phyloP scores from a whole-genome alignment of 2,329 filamentous ascomycete species.

The Ploettnerulaceae sp. region DNA sequence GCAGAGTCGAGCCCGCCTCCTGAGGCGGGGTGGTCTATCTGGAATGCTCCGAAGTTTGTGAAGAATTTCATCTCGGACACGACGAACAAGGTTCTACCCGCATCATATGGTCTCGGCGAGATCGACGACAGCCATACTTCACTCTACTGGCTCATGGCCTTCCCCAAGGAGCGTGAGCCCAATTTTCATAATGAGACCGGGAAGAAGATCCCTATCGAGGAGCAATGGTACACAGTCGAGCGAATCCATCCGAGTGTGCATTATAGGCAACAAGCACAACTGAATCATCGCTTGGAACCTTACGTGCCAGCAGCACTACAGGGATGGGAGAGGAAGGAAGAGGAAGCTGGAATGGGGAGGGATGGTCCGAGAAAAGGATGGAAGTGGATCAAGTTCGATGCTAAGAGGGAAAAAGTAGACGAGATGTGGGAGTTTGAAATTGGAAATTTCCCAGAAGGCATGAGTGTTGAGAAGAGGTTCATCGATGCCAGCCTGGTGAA shows the following conservation, averaged over 20 bases:
- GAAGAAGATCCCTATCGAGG: not conserved
- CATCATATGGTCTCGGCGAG: conserved; percentile 8
- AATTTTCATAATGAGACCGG: conserved; percentile 1
- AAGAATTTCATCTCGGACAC: conserved; percentile 2
- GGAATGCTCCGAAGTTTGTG: not conserved
- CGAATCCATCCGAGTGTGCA: conserved; percentile 7
- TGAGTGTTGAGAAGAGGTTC: conserved; percentile 7
- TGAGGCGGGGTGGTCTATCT: conserved; percentile 1
- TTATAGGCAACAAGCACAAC: conserved; percentile 1
- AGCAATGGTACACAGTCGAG: conserved; percentile 4
- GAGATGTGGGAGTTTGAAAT: conserved; percentile 10
- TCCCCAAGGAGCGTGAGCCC: conserved; percentile 6
- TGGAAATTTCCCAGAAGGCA: not conserved
- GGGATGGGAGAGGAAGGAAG: not conserved
- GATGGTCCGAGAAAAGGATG: conserved; percentile 6
- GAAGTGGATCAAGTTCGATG: conserved; percentile 7
- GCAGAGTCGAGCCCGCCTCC: not conserved
- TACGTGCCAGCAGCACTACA: conserved; percentile 5
- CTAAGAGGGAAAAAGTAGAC: not conserved
- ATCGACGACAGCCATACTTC: conserved; percentile 9
- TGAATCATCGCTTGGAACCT: not conserved
- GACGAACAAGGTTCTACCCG: not conserved
- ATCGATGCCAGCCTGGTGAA: conserved; percentile 4
- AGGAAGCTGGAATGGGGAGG: not conserved
- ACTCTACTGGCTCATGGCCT: conserved; percentile 7